These are phyloP conservation scores for Scedosporium apiospermum DNA, from an alignment of 2,329 filamentous ascomycete species.

Conservation along the genomic window DNA sequence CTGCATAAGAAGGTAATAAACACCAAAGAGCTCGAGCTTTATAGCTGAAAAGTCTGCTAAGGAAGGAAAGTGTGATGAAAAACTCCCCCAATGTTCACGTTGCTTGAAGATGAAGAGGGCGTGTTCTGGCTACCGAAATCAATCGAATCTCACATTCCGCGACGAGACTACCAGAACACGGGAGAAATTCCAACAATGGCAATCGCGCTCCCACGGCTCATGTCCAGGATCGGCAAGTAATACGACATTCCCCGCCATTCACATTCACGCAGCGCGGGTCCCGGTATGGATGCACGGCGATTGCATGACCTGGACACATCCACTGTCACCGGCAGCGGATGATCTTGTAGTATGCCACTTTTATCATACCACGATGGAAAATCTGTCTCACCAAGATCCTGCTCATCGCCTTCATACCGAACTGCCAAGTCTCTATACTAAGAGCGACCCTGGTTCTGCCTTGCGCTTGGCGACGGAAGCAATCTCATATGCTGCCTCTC, in stretches of 20 bases:
- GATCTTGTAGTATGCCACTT: constrained; percentile 7
- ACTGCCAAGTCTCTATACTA: constrained; percentile 4
- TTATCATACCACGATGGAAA: constrained; percentile 7
- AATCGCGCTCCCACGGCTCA: not conserved
- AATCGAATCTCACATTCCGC: constrained; percentile 6
- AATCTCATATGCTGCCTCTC: constrained; percentile 8
- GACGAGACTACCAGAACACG: constrained; percentile 5
- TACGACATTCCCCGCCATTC: not conserved
- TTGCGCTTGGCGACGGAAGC: constrained; percentile 9
- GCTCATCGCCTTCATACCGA: constrained; percentile 6
- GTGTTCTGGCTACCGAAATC: constrained; percentile 9
- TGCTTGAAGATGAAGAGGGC: constrained; percentile 6
- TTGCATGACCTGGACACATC: not conserved
- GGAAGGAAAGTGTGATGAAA: constrained; percentile 9
- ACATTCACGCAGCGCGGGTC: not conserved
- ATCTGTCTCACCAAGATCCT: constrained; percentile 7
- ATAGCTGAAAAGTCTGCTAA: not conserved
- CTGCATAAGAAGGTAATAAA: constrained; percentile 8
- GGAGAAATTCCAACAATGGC: not conserved
- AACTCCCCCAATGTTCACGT: constrained; percentile 7
- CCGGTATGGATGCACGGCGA: not conserved
- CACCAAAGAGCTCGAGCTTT: not conserved
- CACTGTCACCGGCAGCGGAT: constrained; percentile 4
- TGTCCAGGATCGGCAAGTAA: not conserved
- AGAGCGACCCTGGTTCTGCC: constrained; percentile 6